Evolutionary conservation across 208 protist genomes (phyloP).

Genomic region (Leishmania aethiopica): DNA sequence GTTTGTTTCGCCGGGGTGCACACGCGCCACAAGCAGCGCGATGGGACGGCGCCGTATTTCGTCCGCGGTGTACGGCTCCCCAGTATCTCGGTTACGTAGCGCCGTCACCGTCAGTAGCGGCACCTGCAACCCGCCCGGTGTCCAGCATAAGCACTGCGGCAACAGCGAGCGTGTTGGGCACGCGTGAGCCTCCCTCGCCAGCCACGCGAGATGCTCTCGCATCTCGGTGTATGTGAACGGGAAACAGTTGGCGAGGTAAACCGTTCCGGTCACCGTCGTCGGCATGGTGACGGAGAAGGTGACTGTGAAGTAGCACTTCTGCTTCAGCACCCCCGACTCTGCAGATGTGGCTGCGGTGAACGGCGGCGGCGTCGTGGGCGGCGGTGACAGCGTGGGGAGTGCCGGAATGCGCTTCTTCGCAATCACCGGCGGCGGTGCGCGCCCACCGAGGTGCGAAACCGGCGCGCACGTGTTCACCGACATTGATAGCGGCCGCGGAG

Average conservation of each 20-base stretch:
- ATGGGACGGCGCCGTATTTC: constrained; percentile 71
- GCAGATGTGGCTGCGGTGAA: neutral
- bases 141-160: constrained; percentile 83
- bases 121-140: constrained; percentile 82
- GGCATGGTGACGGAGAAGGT: constrained; percentile 91
- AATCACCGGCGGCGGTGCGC: constrained; percentile 18
- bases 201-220: constrained; percentile 45
- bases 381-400: neutral
- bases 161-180: constrained; percentile 4
- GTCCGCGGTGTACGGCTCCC: constrained; percentile 32
- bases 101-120: constrained; percentile 94
- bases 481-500: neutral
- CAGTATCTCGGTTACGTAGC: constrained; percentile 14
- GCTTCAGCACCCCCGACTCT: constrained; percentile 6
- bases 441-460: constrained; percentile 5
- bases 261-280: constrained; percentile 55
- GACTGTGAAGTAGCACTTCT: constrained; percentile 90
- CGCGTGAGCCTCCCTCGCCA: constrained; percentile 23
- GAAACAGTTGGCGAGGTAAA: constrained; percentile 96
- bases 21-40: constrained; percentile 92
- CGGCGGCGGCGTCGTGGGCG: neutral
- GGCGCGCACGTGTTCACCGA: neutral
- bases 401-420: constrained; percentile 18
- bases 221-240: constrained; percentile 97
- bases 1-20: constrained; percentile 98